Conservation (phyloP, 1,284 basidiomycete genomes). For the Ustilago curta region DNA sequence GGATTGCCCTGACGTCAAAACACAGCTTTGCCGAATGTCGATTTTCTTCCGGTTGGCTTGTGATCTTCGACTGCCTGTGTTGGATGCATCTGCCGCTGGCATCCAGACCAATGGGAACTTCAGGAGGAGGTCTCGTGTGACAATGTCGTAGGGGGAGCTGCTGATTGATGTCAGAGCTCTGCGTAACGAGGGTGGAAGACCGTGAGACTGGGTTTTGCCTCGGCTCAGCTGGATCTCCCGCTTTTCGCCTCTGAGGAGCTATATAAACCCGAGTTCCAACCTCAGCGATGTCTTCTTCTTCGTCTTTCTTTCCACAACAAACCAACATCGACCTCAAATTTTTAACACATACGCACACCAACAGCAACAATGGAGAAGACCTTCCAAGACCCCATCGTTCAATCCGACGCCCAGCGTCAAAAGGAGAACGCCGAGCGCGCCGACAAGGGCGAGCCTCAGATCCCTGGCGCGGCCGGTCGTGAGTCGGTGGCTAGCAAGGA, state of each 20-base stretch:
- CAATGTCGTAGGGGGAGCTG: neutral
- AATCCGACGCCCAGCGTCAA: slow-evolving; percentile 43
- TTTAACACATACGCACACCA: neutral
- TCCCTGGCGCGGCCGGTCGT: slow-evolving; percentile 51
- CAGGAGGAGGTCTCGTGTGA: neutral
- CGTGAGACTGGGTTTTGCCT: neutral
- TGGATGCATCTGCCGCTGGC: neutral
- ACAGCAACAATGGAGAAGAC: slow-evolving; percentile 49
- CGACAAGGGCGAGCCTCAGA: slow-evolving; percentile 47
- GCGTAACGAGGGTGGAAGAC: neutral
- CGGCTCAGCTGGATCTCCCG: neutral
- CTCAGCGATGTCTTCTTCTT: no score
- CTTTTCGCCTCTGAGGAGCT: neutral
- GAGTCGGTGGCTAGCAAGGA: slow-evolving; percentile 50
- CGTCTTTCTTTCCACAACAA: neutral
- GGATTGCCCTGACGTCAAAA: slow-evolving; percentile 1
- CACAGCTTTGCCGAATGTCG: neutral
- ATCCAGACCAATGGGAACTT: no score
- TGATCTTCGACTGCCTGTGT: neutral
- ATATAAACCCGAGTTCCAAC: neutral
- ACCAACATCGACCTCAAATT: neutral
- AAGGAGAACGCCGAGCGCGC: slow-evolving; percentile 45
- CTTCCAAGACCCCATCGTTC: slow-evolving; percentile 44
- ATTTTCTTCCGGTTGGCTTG: neutral
- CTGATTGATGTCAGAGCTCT: slow-evolving; percentile 29